A percentile compares a stretch with the other conserved stretches of the same genome.
Conservation (phyloP, 441 rosid species). For the Corymbia citriodora region DNA sequence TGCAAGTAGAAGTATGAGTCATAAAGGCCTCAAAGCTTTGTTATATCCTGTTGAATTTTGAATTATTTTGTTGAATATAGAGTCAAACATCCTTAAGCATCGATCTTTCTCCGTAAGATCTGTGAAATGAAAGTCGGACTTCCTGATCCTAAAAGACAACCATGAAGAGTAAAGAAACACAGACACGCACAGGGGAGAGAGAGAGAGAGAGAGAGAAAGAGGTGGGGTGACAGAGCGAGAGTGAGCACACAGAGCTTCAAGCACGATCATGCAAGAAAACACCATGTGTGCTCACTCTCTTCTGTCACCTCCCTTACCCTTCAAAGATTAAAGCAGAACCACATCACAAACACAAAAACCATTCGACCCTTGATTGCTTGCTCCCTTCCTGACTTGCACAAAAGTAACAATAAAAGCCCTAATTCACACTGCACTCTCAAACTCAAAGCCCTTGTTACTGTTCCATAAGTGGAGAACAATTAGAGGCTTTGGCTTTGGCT, state of each 20-base stretch:
- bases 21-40: not conserved
- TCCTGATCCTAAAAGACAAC: not conserved
- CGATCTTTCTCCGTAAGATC: not conserved
- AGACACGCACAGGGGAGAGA: not conserved
- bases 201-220: not conserved
- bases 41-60: not conserved
- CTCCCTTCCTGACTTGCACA: not conserved
- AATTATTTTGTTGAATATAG: not conserved
- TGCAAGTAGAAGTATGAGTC: not conserved
- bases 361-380: not conserved
- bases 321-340: not conserved
- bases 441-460: not conserved
- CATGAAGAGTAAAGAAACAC: not conserved
- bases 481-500: not conserved
- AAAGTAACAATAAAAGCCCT: not conserved
- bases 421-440: not conserved
- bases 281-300: slow-evolving; percentile 39
- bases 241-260: slow-evolving; percentile 24
- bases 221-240: slow-evolving; percentile 19
- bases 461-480: not conserved
- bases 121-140: not conserved
- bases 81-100: not conserved
- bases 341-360: not conserved
- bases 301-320: slow-evolving; percentile 25
- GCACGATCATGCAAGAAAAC: slow-evolving; percentile 19